Base-by-base conservation (phyloP, 208 protist species). In the Leishmania braziliensis region DNA sequence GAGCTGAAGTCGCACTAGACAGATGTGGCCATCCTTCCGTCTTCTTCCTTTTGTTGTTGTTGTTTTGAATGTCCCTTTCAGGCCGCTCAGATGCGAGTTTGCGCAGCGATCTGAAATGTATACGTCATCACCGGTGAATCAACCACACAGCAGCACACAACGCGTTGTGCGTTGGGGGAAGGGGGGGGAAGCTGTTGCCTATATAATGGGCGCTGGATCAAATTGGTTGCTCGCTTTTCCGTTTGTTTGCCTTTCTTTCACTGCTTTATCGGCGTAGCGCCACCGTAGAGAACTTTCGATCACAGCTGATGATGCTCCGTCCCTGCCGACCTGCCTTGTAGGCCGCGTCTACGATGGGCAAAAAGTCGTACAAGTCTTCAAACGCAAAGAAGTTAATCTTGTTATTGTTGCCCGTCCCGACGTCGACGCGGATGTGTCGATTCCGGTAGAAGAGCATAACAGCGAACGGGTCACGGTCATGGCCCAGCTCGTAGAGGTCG, bases 401-500 rank as follows among this genome's bases (percentile, higher is more conserved):
- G 91, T 99, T 99, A 90, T 99, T 99, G 90, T 99, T 99, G 54
- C 99, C 99, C 20, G 99, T 99, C 20, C 99, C 99, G 0, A 99
- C 92, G 86, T 99, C 99, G 23, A 99, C 98, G 88, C 99, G 98
- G n/a, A 99, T 99, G 91, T 99, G 99, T 3, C 98, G 98, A 84
- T 99, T 99, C 39, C 99, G 93, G 90, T 95, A 99, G 86, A 99
- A 99, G 86, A 99, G 99, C 99, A 99, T 99, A 23, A 99, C 82
- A 16, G 99, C 99, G 80, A 98, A 99, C 5, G 99, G 98, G 82
- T 99, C 99, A 79, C 99, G 98, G 29, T 91, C 89, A 80, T 97
- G 90, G 29, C 91, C 92, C 46, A 99, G 87, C 91, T 99, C 99
- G 89, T 99, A 99, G 95, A 99, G 98, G 29, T 93, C 88, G 82